Evolutionary conservation across 345 rosid genomes (phyloP), one percentile per base, ranked within the genome.

Genomic region (Pseudoturritis turrita): DNA sequence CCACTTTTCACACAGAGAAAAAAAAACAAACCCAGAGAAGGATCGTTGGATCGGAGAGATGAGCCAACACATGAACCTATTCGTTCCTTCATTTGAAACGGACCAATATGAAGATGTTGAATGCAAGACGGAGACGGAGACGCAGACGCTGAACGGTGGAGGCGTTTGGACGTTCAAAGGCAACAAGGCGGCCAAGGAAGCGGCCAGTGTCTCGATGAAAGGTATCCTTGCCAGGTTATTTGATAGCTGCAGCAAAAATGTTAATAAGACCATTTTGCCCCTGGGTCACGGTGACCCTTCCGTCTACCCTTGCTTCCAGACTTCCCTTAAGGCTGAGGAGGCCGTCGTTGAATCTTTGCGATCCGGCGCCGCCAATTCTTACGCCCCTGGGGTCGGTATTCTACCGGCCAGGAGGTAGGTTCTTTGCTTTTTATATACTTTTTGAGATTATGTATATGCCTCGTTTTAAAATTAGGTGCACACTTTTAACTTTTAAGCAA

Each of bases 231-330:
- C 23, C 33, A 37, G 22, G 56, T 31, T 90, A 13, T 39, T 51
- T 35, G 76, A 10, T 8, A 82, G 62, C 44, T 70, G 87, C 59
- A 56, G 77, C 68, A 15, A 52, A 9, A 81, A 81, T 12, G 81
- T 81, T 21, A 12, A 51, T 4, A 70, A 81, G 65, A 17, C 75
- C 3, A 37, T 77, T 29, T 28, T 88, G 14, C 86, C 85, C 23
- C 74, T 85, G 1, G 90, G 82, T 35, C 86, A 82, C 18, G 94
- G 94, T 18, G 90, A 90, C 41, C 91, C 94, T 22, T 81, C 96
- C 3, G 25, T 35, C n/a, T 86, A 83, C 62, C 79, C 83, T 5
- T 67, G 81, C 83, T 88, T 88, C 46, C 69, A 73, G 1, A 85
- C 88, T 5, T 10, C 80, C 10, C 9, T 70, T 10, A 72, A 23